Percentiles rank a stretch among this genome's conserved stretches.
These are phyloP conservation scores for Zanthoxylum bungeanum DNA, from an alignment of 345 rosid species.

Conservation along the genomic window DNA sequence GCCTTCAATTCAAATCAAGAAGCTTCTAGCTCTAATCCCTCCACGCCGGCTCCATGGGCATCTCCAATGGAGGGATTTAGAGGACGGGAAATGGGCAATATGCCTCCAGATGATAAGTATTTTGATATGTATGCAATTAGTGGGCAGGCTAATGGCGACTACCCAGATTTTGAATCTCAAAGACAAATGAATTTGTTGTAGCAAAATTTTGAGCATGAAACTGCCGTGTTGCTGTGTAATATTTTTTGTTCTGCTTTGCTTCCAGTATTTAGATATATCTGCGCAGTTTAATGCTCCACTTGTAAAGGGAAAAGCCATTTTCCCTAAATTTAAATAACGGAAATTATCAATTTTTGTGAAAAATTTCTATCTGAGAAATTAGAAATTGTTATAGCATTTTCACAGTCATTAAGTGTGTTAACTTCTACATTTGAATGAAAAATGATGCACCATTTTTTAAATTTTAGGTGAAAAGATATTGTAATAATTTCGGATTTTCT, in stretches of 20 bases:
- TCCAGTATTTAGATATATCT: not conserved
- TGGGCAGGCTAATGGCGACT: constrained; percentile 42
- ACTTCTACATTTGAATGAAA: too few relatives aligned
- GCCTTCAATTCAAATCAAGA: constrained; percentile 55
- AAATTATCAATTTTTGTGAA: too few relatives aligned
- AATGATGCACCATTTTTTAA: too few relatives aligned
- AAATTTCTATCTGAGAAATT: too few relatives aligned
- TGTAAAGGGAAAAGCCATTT: too few relatives aligned
- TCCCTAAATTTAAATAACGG: too few relatives aligned
- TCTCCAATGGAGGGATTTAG: constrained; percentile 61
- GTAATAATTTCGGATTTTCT: too few relatives aligned
- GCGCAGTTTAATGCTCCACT: too few relatives aligned
- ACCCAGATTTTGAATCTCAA: constrained; percentile 46
- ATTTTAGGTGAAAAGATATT: too few relatives aligned
- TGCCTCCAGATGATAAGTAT: constrained; percentile 42
- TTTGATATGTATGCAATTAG: constrained; percentile 50
- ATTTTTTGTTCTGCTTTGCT: not conserved
- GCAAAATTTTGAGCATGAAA: constrained; percentile 14
- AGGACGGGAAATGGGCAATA: constrained; percentile 50
- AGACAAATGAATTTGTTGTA: constrained; percentile 48
- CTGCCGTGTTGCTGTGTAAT: not conserved
- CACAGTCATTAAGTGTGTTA: too few relatives aligned
- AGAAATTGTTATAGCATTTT: too few relatives aligned
- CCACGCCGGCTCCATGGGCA: constrained; percentile 59
- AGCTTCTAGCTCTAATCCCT: constrained; percentile 53